Conservation (phyloP, 1,284 basidiomycete species). For the Cryptococcus sp. region DNA sequence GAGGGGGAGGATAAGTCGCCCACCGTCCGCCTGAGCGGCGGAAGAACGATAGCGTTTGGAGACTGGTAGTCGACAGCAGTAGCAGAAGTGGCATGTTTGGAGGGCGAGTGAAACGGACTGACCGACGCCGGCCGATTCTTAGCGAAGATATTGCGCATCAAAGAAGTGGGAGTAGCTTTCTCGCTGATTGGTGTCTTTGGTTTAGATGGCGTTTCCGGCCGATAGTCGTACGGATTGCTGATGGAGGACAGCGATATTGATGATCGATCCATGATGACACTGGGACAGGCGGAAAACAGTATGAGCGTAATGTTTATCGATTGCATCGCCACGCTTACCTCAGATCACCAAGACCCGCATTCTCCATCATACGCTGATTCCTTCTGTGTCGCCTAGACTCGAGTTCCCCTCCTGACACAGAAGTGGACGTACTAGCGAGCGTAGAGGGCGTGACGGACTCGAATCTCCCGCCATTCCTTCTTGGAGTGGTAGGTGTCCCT, state of each 20-base stretch:
- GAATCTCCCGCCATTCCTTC: slow-evolving; percentile 10
- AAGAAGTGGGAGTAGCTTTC: slow-evolving; percentile 37
- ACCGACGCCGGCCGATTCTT: slow-evolving; percentile 19
- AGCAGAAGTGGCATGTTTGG: slow-evolving; percentile 6
- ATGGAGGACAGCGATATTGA: slow-evolving; percentile 37
- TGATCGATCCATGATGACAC: slow-evolving; percentile 42
- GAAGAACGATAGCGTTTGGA: slow-evolving; percentile 36
- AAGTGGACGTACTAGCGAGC: slow-evolving; percentile 13
- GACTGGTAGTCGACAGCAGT: slow-evolving; percentile 3
- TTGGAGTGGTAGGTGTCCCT: slow-evolving; percentile 25
- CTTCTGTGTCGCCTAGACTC: slow-evolving; percentile 21
- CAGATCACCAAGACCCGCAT: slow-evolving; percentile 49
- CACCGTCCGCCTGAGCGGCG: slow-evolving; percentile 26
- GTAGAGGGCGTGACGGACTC: slow-evolving; percentile 23
- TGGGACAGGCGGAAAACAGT: slow-evolving; percentile 3
- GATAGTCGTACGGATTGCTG: slow-evolving; percentile 33
- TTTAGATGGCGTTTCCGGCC: slow-evolving; percentile 33
- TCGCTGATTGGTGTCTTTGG: slow-evolving; percentile 31
- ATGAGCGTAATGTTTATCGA: not conserved
- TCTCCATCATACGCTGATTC: slow-evolving; percentile 28
- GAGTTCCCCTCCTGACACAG: slow-evolving; percentile 3
- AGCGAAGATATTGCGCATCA: slow-evolving; percentile 46
- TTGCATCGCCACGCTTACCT: slow-evolving; percentile 25
- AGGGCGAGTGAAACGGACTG: slow-evolving; percentile 24
- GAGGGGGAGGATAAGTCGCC: slow-evolving; percentile 26